These are phyloP conservation scores for Coccinonectria pachysandricola DNA, from an alignment of 2,329 filamentous ascomycete species.

Conservation along the genomic window DNA sequence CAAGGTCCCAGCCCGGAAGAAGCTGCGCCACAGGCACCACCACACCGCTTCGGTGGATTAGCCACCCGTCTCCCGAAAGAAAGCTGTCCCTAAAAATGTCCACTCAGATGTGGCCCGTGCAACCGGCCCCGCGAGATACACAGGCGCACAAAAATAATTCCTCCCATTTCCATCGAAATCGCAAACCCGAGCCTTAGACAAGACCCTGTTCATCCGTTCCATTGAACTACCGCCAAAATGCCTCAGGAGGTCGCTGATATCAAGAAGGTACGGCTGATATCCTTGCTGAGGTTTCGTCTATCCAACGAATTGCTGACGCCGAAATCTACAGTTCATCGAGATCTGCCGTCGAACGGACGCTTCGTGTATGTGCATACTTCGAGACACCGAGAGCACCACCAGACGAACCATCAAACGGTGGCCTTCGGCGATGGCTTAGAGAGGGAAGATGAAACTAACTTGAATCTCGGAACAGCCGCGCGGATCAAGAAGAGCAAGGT, in stretches of 20 bases:
- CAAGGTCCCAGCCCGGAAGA: too few relatives aligned
- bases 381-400: too few relatives aligned
- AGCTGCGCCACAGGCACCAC: too few relatives aligned
- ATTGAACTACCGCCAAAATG: constrained; percentile 62
- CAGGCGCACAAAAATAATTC: constrained; percentile 24
- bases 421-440: too few relatives aligned
- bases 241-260: constrained; percentile 97
- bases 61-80: constrained; percentile 10
- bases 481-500: constrained; percentile 95
- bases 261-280: constrained; percentile 55
- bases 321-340: constrained; percentile 81
- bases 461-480: constrained; percentile 50
- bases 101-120: constrained; percentile 16
- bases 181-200: constrained; percentile 16
- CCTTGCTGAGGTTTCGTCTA: constrained; percentile 3
- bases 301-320: constrained; percentile 20
- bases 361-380: constrained; percentile 72
- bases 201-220: constrained; percentile 18
- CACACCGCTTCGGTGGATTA: constrained; percentile 13
- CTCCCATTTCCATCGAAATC: constrained; percentile 20
- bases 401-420: too few relatives aligned
- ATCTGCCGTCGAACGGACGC: constrained; percentile 99
- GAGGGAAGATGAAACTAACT: constrained; percentile 7
- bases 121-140: constrained; percentile 17
- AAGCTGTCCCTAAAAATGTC: too few relatives aligned